Conservation (phyloP, 1,284 basidiomycete species). For the Apiotrichum akiyoshidainum region DNA sequence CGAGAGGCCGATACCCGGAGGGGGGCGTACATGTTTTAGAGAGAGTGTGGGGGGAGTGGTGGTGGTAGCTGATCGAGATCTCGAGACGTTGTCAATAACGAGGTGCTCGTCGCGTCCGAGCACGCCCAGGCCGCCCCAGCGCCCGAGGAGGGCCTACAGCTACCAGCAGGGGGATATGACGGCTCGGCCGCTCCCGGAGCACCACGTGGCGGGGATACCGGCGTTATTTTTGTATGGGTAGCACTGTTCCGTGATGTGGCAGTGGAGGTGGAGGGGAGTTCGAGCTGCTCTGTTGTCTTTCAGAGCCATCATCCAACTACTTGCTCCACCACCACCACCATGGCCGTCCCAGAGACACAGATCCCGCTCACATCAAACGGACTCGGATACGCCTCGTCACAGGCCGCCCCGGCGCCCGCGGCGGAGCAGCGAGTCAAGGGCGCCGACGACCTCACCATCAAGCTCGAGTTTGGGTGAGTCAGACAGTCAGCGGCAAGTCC, state of each 20-base stretch:
- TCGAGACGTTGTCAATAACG: not conserved
- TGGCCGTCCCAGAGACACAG: slow-evolving; percentile 10
- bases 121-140: no score
- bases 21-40: slow-evolving; percentile 34
- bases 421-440: slow-evolving; percentile 1
- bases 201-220: slow-evolving; percentile 6
- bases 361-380: slow-evolving; percentile 23
- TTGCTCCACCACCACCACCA: slow-evolving; percentile 2
- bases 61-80: not conserved
- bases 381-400: slow-evolving; percentile 25
- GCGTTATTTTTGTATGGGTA: not conserved
- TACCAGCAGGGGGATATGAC: not conserved
- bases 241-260: not conserved
- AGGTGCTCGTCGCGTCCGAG: not conserved
- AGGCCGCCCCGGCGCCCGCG: slow-evolving; percentile 5
- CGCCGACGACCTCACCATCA: slow-evolving; percentile 17
- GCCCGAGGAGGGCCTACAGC: no score
- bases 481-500: not conserved
- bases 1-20: slow-evolving; percentile 30
- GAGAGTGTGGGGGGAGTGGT: not conserved
- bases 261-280: slow-evolving; percentile 8
- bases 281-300: no score
- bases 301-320: not conserved
- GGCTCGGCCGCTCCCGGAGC: not conserved
- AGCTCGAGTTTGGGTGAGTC: slow-evolving; percentile 24